Percentiles rank a stretch among this genome's conserved stretches.
phyloP scores from a whole-genome alignment of 1,284 basidiomycete species.

The Thelephora terrestris region DNA sequence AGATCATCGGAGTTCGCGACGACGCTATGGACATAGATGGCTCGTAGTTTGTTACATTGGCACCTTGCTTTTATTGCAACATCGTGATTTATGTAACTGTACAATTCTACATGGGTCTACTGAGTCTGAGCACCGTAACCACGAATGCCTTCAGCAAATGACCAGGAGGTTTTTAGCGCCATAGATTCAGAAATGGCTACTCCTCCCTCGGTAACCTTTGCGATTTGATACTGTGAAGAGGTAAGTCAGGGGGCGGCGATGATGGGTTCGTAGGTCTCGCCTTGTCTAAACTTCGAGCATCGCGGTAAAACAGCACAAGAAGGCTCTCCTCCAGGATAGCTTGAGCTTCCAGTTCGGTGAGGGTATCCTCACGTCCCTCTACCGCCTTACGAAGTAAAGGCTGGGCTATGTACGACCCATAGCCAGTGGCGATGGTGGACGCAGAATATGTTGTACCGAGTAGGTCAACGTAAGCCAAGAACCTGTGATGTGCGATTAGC shows the following conservation, averaged over 20 bases:
- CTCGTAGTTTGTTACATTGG: neutral
- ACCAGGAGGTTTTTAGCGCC: conserved; percentile 75
- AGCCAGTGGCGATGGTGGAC: conserved; percentile 94
- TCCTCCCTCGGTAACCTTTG: conserved; percentile 75
- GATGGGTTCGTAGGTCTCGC: conserved; percentile 31
- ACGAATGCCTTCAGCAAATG: conserved; percentile 85
- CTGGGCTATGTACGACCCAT: conserved; percentile 91
- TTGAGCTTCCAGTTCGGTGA: conserved; percentile 77
- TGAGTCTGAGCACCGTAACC: conserved; percentile 75
- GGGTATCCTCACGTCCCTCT: conserved; percentile 67
- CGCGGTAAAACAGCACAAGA: conserved; percentile 94
- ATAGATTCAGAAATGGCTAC: conserved; percentile 76
- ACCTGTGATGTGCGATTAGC: conserved; percentile 34
- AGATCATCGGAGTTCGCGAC: conserved; percentile 39
- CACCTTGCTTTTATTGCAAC: neutral
- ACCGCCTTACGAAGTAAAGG: conserved; percentile 87
- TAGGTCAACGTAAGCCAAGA: conserved; percentile 94
- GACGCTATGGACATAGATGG: conserved; percentile 64
- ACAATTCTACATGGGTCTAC: conserved; percentile 21
- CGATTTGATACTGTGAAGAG: conserved; percentile 79
- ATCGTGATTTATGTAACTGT: neutral
- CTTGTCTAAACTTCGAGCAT: conserved; percentile 94
- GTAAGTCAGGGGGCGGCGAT: neutral
- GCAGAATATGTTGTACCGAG: conserved; percentile 93
- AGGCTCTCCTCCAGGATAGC: conserved; percentile 81